phyloP scores from a whole-genome alignment of 2,329 filamentous ascomycete genomes.

The Cercospora berteroae region DNA sequence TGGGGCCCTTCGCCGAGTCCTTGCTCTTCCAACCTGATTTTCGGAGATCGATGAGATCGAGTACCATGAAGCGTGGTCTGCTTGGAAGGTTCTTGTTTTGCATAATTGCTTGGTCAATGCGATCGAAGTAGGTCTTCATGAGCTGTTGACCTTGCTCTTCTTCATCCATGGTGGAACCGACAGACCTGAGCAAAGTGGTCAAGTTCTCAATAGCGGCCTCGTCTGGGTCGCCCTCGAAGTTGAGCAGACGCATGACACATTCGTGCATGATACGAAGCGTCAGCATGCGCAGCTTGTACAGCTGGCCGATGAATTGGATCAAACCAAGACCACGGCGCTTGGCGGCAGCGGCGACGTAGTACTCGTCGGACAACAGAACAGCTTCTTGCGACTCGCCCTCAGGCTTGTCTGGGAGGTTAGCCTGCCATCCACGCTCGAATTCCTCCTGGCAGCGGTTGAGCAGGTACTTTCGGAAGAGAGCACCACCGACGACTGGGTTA shows the following conservation, averaged over 20 bases:
- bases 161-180: conserved; percentile 80
- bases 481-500: conserved; percentile 85
- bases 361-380: conserved; percentile 88
- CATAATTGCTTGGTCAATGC: conserved; percentile 79
- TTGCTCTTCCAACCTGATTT: conserved; percentile 77
- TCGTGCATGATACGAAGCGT: conserved; percentile 99
- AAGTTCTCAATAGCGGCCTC: conserved; percentile 96
- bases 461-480: conserved; percentile 95
- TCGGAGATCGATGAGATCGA: conserved; percentile 88
- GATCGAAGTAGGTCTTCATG: conserved; percentile 91
- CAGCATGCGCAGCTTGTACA: conserved; percentile 98
- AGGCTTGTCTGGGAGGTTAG: conserved; percentile 74
- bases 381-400: conserved; percentile 72
- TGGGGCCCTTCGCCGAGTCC: conserved; percentile 94
- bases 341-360: conserved; percentile 88
- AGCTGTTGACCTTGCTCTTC: conserved; percentile 75
- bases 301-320: conserved; percentile 97
- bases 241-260: conserved; percentile 94
- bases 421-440: conserved; percentile 96
- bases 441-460: conserved; percentile 98
- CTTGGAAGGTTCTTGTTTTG: conserved; percentile 73
- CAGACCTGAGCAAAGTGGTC: conserved; percentile 86
- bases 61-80: conserved; percentile 91
- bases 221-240: conserved; percentile 89
- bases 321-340: conserved; percentile 97